Percentiles rank a stretch among this genome's conserved stretches.
These are phyloP conservation scores for Wolfiporia cocos DNA, from an alignment of 1,284 basidiomycete genomes.

Conservation along the genomic window DNA sequence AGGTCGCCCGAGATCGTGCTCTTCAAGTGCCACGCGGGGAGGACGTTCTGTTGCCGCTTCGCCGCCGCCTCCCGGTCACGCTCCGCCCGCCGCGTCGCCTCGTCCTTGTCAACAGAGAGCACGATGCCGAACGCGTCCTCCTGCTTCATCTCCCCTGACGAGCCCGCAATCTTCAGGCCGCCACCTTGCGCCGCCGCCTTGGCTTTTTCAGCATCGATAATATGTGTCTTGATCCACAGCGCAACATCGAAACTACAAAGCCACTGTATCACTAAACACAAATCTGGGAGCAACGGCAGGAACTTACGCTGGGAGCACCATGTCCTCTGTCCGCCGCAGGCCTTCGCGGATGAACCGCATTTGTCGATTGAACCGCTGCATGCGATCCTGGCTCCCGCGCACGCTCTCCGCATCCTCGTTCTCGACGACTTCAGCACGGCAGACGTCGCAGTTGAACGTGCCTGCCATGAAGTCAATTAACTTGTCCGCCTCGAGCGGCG, in stretches of 20 bases:
- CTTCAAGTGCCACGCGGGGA: slow-evolving; percentile 92
- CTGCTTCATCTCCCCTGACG: slow-evolving; percentile 51
- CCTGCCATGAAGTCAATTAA: slow-evolving; percentile 66
- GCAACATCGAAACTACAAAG: slow-evolving; percentile 78
- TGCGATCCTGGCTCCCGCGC: slow-evolving; percentile 82
- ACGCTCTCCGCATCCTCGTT: slow-evolving; percentile 89
- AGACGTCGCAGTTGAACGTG: slow-evolving; percentile 74
- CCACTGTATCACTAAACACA: no score
- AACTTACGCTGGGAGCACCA: slow-evolving; percentile 68
- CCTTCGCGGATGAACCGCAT: slow-evolving; percentile 85
- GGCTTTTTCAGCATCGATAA: slow-evolving; percentile 48
- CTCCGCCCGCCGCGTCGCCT: slow-evolving; percentile 59
- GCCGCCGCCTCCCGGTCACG: slow-evolving; percentile 67
- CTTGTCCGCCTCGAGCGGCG: slow-evolving; percentile 81
- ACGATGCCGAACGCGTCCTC: slow-evolving; percentile 77
- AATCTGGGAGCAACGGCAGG: background rate
- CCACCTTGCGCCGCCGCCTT: slow-evolving; percentile 38
- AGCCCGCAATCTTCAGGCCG: slow-evolving; percentile 68
- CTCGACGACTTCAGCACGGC: slow-evolving; percentile 78
- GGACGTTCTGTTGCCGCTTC: slow-evolving; percentile 82
- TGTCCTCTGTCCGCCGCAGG: slow-evolving; percentile 85
- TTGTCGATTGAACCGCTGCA: slow-evolving; percentile 93
- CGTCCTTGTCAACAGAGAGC: slow-evolving; percentile 78
- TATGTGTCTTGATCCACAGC: slow-evolving; percentile 68
- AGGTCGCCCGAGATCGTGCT: slow-evolving; percentile 92